Evolutionary conservation across 192 early-diverging fungal species (phyloP).

Genomic region (Umbelopsis isabellina): DNA sequence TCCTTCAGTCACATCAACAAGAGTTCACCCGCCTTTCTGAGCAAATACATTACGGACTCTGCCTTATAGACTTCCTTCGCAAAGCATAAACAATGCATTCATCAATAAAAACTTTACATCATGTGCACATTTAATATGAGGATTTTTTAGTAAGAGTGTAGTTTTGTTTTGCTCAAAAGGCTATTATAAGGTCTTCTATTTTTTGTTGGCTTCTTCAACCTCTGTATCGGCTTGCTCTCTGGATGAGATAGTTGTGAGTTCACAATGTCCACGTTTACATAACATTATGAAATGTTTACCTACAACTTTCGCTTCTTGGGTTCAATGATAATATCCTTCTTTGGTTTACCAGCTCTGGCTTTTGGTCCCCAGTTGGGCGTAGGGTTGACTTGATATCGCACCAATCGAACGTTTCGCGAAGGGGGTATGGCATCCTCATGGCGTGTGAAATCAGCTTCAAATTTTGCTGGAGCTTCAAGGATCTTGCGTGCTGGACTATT

Average conservation of each 20-base stretch:
- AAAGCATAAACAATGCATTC: constrained; percentile 30
- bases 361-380: constrained; percentile 97
- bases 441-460: constrained; percentile 72
- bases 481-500: constrained; percentile 73
- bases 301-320: constrained; percentile 24
- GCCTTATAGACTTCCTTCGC: constrained; percentile 49
- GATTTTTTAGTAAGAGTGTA: too few relatives aligned
- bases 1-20: constrained; percentile 33
- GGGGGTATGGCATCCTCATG: constrained; percentile 76
- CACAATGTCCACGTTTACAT: background rate
- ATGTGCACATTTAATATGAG: too few relatives aligned
- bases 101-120: constrained; percentile 14
- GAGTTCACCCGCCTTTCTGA: constrained; percentile 41
- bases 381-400: constrained; percentile 97
- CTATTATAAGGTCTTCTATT: background rate
- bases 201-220: background rate
- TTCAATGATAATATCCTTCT: constrained; percentile 32
- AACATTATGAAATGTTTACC: background rate
- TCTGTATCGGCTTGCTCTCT: background rate
- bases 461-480: constrained; percentile 52
- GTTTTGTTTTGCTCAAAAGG: too few relatives aligned
- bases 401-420: constrained; percentile 80
- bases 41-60: constrained; percentile 44
- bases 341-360: constrained; percentile 62
- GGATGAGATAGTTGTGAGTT: background rate